phyloP scores from a whole-genome alignment of 306 rosid genomes.

The Begonia fuchsioides region DNA sequence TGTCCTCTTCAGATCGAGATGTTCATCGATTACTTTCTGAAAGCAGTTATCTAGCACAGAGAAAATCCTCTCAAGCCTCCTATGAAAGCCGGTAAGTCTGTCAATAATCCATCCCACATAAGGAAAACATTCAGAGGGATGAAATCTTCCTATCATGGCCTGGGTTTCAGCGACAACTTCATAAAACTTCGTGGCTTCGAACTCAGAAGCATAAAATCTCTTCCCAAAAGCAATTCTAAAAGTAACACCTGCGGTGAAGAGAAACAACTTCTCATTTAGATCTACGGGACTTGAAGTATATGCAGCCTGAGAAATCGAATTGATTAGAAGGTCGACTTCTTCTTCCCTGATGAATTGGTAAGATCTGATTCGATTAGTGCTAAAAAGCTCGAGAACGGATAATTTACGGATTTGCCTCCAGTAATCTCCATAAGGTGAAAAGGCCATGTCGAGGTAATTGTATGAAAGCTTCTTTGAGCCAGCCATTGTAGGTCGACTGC shows the following conservation, averaged over 20 bases:
- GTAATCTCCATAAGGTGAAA: conserved; percentile 26
- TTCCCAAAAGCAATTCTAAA: conserved; percentile 39
- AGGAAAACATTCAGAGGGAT: conserved; percentile 20
- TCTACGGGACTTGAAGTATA: conserved; percentile 6
- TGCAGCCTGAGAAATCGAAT: conserved; percentile 1
- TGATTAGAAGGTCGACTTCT: conserved; percentile 3
- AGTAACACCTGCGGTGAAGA: conserved; percentile 12
- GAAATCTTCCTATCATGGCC: conserved; percentile 15
- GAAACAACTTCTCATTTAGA: conserved; percentile 16
- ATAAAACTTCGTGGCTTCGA: conserved; percentile 16
- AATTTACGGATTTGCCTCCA: conserved; percentile 35
- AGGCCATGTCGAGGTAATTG: conserved; percentile 26
- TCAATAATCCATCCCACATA: conserved; percentile 37
- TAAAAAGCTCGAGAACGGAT: conserved; percentile 24
- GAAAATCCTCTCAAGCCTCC: conserved; percentile 17
- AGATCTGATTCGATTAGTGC: conserved; percentile 11
- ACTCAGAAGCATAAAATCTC: conserved; percentile 7
- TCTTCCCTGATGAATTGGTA: conserved; percentile 9
- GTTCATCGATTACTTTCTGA: conserved; percentile 23
- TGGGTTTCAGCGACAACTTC: conserved; percentile 22
- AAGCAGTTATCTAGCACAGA: conserved; percentile 24
- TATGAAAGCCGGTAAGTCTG: conserved; percentile 12
- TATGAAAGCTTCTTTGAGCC: conserved; percentile 18
- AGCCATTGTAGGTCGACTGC: conserved; percentile 21
- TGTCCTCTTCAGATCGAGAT: conserved; percentile 2